These are phyloP conservation scores for Botryosphaeria dothidea DNA, from an alignment of 2,329 filamentous ascomycete species.

Conservation along the genomic window DNA sequence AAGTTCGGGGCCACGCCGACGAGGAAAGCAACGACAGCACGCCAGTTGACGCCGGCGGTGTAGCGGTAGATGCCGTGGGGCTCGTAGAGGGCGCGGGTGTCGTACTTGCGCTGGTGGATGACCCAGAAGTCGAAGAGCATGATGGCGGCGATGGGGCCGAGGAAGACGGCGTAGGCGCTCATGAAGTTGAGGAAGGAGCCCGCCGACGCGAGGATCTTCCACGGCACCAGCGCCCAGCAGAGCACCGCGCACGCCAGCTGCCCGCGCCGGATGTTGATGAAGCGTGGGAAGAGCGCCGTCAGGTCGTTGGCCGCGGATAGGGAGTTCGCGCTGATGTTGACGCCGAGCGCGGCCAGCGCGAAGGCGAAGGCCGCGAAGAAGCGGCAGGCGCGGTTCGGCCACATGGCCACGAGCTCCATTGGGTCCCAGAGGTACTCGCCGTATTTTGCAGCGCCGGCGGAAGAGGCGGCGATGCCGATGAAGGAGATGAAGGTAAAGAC, in stretches of 20 bases:
- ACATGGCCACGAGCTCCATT: conserved; percentile 41
- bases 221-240: conserved; percentile 47
- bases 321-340: conserved; percentile 55
- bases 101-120: conserved; percentile 51
- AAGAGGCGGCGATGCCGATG: conserved; percentile 61
- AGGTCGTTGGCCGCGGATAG: conserved; percentile 58
- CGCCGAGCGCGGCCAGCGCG: conserved; percentile 53
- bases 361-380: conserved; percentile 47
- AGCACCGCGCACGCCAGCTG: conserved; percentile 47
- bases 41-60: conserved; percentile 57
- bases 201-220: conserved; percentile 48
- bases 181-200: conserved; percentile 59
- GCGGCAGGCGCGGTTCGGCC: conserved; percentile 39
- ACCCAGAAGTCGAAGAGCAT: conserved; percentile 63
- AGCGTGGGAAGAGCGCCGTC: conserved; percentile 53
- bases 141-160: conserved; percentile 64
- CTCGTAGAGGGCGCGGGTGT: conserved; percentile 55
- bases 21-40: conserved; percentile 59
- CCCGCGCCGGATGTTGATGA: conserved; percentile 54
- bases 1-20: conserved; percentile 58
- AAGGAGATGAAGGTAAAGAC: conserved; percentile 56
- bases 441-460: conserved; percentile 55
- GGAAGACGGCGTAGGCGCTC: conserved; percentile 65
- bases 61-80: conserved; percentile 55
- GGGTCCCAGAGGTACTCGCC: conserved; percentile 49